A percentile compares a stretch with the other conserved stretches of the same genome.
Conservation (phyloP, 1,284 basidiomycete genomes). For the Agroathelia rolfsii region DNA sequence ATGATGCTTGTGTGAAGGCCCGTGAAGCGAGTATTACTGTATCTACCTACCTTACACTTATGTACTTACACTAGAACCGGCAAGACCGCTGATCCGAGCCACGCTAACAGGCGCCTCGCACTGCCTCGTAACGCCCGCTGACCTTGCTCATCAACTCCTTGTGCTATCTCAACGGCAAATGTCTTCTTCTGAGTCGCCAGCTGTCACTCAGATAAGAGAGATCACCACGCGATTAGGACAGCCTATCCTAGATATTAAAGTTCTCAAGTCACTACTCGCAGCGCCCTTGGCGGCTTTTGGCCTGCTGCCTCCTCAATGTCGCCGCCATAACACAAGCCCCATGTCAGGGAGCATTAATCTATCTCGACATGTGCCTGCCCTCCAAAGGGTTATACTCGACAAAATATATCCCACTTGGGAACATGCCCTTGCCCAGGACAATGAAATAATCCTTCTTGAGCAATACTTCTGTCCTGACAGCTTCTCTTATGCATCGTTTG, state of each 20-base stretch:
- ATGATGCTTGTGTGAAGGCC: no score
- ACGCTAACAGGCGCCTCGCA: not conserved
- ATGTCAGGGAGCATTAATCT: constrained; percentile 26
- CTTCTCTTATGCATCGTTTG: constrained; percentile 36
- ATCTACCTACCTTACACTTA: no score
- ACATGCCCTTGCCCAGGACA: constrained; percentile 37
- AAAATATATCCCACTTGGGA: constrained; percentile 66
- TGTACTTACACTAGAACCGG: no score
- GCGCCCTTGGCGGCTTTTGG: constrained; percentile 45
- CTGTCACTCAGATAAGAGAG: constrained; percentile 32
- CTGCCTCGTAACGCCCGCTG: not conserved
- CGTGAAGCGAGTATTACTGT: no score
- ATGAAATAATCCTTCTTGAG: constrained; percentile 33
- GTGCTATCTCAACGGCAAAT: not conserved
- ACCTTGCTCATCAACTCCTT: not conserved
- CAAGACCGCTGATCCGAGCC: no score
- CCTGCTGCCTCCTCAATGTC: constrained; percentile 48
- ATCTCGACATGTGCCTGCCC: constrained; percentile 38
- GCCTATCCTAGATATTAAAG: constrained; percentile 38
- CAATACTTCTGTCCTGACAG: constrained; percentile 66
- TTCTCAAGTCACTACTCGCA: constrained; percentile 44
- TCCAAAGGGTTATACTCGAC: constrained; percentile 59
- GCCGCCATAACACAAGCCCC: constrained; percentile 26
- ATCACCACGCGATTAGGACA: constrained; percentile 40
- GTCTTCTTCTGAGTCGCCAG: no score